These are phyloP conservation scores for Omphalotus olearius DNA, from an alignment of 1,284 basidiomycete genomes.

Conservation along the genomic window DNA sequence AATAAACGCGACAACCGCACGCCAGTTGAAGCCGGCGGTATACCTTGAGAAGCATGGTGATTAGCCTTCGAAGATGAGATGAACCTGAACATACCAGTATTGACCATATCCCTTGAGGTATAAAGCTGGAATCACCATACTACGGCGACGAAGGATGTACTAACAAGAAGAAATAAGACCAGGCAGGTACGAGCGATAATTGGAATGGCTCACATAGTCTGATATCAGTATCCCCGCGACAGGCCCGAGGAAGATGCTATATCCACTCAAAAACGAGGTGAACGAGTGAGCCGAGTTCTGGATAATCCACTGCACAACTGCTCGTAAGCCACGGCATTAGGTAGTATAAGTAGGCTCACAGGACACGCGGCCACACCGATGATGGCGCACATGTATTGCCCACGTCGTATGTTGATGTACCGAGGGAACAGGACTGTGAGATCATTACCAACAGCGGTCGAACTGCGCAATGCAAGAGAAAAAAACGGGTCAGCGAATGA, in stretches of 20 bases:
- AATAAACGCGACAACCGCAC: constrained; percentile 17
- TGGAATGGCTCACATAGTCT: constrained; percentile 11
- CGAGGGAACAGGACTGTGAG: constrained; percentile 19
- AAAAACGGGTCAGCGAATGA: no score
- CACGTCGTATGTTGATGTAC: constrained; percentile 54
- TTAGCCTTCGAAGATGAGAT: not conserved
- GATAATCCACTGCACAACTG: constrained; percentile 16
- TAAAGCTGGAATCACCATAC: not conserved
- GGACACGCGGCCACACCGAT: constrained; percentile 40
- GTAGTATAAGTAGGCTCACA: constrained; percentile 27
- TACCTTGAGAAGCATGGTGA: constrained; percentile 1
- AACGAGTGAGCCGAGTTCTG: constrained; percentile 19
- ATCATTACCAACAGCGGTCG: constrained; percentile 21
- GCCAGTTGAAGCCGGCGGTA: constrained; percentile 16
- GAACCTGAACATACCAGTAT: constrained; percentile 32
- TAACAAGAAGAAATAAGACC: constrained; percentile 54
- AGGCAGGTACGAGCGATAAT: constrained; percentile 32
- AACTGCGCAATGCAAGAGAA: constrained; percentile 8
- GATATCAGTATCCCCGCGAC: constrained; percentile 16
- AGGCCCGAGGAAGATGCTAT: constrained; percentile 31
- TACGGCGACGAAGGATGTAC: constrained; percentile 1
- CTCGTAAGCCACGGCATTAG: constrained; percentile 28
- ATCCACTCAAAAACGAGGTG: constrained; percentile 17
- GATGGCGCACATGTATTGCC: constrained; percentile 48
- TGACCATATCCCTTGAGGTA: constrained; percentile 4